Evolutionary conservation across 2,329 filamentous ascomycete genomes (phyloP).

Genomic region (Sporothrix pseudoabietina): DNA sequence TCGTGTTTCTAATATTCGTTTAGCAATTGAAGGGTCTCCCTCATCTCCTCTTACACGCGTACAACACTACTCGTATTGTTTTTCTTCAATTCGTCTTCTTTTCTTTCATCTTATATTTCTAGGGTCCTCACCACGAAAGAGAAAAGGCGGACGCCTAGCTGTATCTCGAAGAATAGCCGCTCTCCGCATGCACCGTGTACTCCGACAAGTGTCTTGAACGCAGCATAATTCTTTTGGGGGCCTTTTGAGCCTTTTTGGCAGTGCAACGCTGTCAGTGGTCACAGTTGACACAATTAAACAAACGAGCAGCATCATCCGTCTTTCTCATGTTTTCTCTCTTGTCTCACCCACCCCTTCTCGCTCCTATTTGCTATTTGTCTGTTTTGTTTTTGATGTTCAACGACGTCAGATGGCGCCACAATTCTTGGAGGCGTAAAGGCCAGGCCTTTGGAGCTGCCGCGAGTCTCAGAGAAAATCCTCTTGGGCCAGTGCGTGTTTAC

Average conservation of each 20-base stretch:
- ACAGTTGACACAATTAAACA: background rate
- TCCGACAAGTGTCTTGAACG: background rate
- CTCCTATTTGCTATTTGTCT: background rate
- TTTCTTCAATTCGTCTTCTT: background rate
- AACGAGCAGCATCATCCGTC: background rate
- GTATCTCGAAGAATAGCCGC: conserved; percentile 13
- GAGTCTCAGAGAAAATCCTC: background rate
- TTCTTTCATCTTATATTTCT: background rate
- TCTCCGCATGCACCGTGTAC: background rate
- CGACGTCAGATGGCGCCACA: conserved; percentile 15
- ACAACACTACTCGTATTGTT: background rate
- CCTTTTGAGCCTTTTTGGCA: background rate
- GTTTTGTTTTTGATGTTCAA: background rate
- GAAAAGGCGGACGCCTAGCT: conserved; percentile 4
- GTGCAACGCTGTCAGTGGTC: background rate
- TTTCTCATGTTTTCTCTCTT: background rate
- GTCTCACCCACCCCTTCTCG: background rate
- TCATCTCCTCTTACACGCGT: background rate
- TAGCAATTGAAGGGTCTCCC: background rate
- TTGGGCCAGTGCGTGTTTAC: background rate
- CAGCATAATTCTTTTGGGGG: background rate
- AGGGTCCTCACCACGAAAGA: background rate
- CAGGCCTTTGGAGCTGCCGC: background rate
- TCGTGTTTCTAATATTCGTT: background rate
- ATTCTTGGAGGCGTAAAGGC: background rate